These are phyloP conservation scores for Cryptococcus wingfieldii DNA, from an alignment of 1,284 basidiomycete genomes.

Conservation along the genomic window DNA sequence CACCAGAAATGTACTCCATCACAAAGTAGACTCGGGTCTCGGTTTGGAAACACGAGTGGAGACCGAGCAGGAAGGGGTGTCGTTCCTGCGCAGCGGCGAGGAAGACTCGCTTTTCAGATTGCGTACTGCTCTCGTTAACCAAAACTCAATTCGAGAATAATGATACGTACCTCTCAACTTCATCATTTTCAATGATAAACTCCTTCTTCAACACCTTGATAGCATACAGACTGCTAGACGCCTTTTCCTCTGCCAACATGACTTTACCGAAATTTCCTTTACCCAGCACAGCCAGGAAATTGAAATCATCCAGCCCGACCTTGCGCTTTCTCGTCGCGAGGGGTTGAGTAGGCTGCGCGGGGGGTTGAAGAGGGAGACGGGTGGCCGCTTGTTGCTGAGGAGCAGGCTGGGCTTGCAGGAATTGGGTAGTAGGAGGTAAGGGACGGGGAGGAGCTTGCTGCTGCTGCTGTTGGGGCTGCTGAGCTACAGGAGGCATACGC, in stretches of 20 bases:
- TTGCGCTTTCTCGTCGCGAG: constrained; percentile 60
- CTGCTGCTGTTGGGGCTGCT: constrained; percentile 56
- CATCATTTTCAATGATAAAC: constrained; percentile 99
- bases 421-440: constrained; percentile 7
- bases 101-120: constrained; percentile 98
- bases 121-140: constrained; percentile 61
- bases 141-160: neutral
- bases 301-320: constrained; percentile 97
- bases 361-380: constrained; percentile 7
- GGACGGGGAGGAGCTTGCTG: constrained; percentile 45
- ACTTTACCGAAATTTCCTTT: constrained; percentile 99
- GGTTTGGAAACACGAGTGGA: constrained; percentile 99
- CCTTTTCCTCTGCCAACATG: constrained; percentile 99
- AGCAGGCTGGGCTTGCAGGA: constrained; percentile 10
- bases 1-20: constrained; percentile 73
- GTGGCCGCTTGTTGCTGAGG: constrained; percentile 12
- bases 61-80: constrained; percentile 92
- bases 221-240: constrained; percentile 81
- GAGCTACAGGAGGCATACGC: constrained; percentile 18
- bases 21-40: constrained; percentile 91
- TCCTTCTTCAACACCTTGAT: constrained; percentile 99
- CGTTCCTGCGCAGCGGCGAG: constrained; percentile 90
- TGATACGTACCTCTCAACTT: constrained; percentile 82
- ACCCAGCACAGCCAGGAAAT: constrained; percentile 95
- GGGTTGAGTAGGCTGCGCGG: constrained; percentile 15